Evolutionary conservation across 192 early-diverging fungal genomes (phyloP), one percentile per base, ranked within the genome.

Genomic region (Coemansia sp.): DNA sequence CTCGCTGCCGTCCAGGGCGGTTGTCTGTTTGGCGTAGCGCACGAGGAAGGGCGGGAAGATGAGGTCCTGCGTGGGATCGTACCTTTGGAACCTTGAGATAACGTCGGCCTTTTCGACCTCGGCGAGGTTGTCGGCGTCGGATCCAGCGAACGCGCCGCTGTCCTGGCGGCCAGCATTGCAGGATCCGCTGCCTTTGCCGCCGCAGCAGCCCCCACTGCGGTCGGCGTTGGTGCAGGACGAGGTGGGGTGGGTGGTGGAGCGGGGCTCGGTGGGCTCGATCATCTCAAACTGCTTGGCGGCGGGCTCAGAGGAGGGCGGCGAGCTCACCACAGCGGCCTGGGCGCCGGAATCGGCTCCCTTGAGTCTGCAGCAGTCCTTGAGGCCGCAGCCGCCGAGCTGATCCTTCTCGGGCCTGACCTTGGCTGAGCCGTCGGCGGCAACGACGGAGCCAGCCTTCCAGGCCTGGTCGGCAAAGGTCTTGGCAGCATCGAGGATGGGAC

Each of bases 401-500:
- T 55, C 50, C 38, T 54, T 57, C 52, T 62, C 67, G 30, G 22
- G 9, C 53, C n/a, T 20, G 13, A 45, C 29, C 8, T 39, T 30
- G 10, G 42, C 55, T 17, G 37, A 39, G 6, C 70, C 70, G 17
- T 58, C 58, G 5, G 32, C 23, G 17, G 33, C 50, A 1, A 58
- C 47, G 1, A 30, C 24, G 4, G 61, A n/a, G 17, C 70, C 56
- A 4, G 40, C 45, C 56, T 64, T 75, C 73, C 66, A 77, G 38
- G 73, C 67, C 33, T 60, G 46, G 32, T 58, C 64, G n/a, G 65
- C 63, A 69, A 79, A 79, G 15, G 82, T 85, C 64, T 87, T 89
- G 38, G 88, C 89, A 14, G 88, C 89, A 28, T 92, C 89, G 14
- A 94, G 54, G 55, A 94, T 94, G 3, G 90, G 89, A 5, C 90